Evolutionary conservation across 2,329 filamentous ascomycete species (phyloP).

Genomic region (Penicillium sp.): DNA sequence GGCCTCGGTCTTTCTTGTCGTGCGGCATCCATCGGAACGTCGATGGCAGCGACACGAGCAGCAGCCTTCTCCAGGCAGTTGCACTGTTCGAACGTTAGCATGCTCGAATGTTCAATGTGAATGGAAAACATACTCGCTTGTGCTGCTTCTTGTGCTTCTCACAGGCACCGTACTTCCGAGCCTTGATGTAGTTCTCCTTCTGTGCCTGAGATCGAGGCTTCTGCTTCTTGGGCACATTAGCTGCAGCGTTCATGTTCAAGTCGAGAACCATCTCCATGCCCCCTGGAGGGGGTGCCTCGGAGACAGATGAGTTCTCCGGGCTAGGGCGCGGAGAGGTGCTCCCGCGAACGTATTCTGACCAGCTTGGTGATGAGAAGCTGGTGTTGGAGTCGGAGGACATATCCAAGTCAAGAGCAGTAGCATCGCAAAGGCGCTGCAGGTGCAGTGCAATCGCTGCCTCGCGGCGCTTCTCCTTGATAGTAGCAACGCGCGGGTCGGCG

Average conservation of each 20-base stretch:
- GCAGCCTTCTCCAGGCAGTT: slow-evolving; percentile 41
- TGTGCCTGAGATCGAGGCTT: slow-evolving; percentile 43
- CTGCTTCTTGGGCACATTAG: slow-evolving; percentile 43
- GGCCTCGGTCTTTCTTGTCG: slow-evolving; percentile 10
- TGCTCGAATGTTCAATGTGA: neutral
- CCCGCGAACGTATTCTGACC: slow-evolving; percentile 30
- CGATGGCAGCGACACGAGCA: slow-evolving; percentile 16
- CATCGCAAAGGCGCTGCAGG: slow-evolving; percentile 38
- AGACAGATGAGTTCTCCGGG: slow-evolving; percentile 17
- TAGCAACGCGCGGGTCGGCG: slow-evolving; percentile 32
- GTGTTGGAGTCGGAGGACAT: slow-evolving; percentile 30
- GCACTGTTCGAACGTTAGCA: slow-evolving; percentile 31
- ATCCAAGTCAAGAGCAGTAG: slow-evolving; percentile 26
- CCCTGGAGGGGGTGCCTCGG: slow-evolving; percentile 16
- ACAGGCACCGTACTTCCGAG: slow-evolving; percentile 43
- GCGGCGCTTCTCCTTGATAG: slow-evolving; percentile 42
- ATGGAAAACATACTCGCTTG: slow-evolving; percentile 36
- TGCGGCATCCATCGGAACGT: slow-evolving; percentile 14
- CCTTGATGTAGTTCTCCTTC: slow-evolving; percentile 45
- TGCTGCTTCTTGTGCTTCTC: slow-evolving; percentile 46
- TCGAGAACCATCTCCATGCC: slow-evolving; percentile 43
- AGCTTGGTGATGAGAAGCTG: slow-evolving; percentile 33
- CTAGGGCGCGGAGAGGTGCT: slow-evolving; percentile 28
- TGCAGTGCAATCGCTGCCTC: slow-evolving; percentile 44
- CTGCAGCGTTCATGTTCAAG: slow-evolving; percentile 44